Conservation (phyloP, 768 basidiomycete genomes). For the Boletus reticuloceps region DNA sequence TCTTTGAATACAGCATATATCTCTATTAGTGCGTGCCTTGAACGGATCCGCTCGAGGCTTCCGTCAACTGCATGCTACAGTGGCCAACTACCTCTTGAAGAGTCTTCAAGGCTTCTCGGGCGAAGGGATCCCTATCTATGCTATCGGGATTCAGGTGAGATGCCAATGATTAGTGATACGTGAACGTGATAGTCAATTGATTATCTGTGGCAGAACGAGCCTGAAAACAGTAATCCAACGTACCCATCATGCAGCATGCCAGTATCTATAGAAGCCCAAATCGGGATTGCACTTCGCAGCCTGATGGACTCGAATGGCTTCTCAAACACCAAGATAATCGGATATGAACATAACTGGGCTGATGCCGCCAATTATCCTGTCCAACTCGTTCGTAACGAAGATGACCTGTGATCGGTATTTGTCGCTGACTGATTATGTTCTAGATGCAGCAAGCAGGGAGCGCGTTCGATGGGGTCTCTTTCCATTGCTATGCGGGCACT, state of each 20-base stretch:
- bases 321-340: slow-evolving; percentile 57
- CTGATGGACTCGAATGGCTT: slow-evolving; percentile 65
- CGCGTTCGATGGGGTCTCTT: slow-evolving; percentile 63
- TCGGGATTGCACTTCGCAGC: slow-evolving; percentile 53
- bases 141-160: slow-evolving; percentile 53
- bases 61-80: slow-evolving; percentile 33
- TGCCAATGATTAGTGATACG: neutral
- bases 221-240: slow-evolving; percentile 55
- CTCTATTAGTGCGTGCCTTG: slow-evolving; percentile 42
- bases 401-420: neutral
- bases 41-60: neutral
- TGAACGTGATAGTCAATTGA: neutral
- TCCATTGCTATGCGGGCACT: slow-evolving; percentile 68
- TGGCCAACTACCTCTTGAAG: slow-evolving; percentile 72
- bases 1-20: slow-evolving; percentile 50
- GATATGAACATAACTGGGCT: slow-evolving; percentile 75
- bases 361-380: slow-evolving; percentile 63
- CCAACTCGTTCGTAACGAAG: slow-evolving; percentile 39
- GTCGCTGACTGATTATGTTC: neutral
- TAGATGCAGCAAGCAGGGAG: slow-evolving; percentile 55
- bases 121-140: slow-evolving; percentile 60
- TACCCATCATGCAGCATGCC: slow-evolving; percentile 66
- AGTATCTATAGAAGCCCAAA: slow-evolving; percentile 52
- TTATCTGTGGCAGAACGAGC: slow-evolving; percentile 44
- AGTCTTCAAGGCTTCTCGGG: slow-evolving; percentile 64